Evolutionary conservation across 192 early-diverging fungal genomes (phyloP), one percentile per base, ranked within the genome.

Genomic region (Backusella westeae): DNA sequence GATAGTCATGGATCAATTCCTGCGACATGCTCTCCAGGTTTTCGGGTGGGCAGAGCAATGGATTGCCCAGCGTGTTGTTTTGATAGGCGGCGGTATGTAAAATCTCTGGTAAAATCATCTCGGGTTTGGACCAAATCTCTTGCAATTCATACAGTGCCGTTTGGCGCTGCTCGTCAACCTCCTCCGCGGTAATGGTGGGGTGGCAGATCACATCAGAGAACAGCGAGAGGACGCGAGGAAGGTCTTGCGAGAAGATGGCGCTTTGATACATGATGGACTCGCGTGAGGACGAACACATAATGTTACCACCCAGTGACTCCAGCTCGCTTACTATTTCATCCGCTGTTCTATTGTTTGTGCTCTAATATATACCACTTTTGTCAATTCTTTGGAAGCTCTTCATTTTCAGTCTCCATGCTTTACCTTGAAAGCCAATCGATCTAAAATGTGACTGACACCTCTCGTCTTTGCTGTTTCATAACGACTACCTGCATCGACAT

Each of bases 181-280:
- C 98, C 36, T 90, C 91, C 12, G 85, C 83, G 21, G 88, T 72
- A 34, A 97, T 91, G 35, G 72, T 77, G 7, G 96, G 95, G 68
- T 91, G 89, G 74, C 91, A 87, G 29, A 97, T 90, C 8, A 94
- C 93, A 67, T 97, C 91, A 0, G 93, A 89, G 75, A 98, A 89
- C 26, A 96, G 83, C 15, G 86, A 73, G 42, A 97, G 65, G n/a
- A 94, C 90, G 21, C 88, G 84, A 1, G 84, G 79, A 26, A 96
- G 76, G 82, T 97, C 95, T 75, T 95, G 89, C 4, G 87, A 90
- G 78, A 99, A 96, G 29, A 99, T 91, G 6, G 94, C 91, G 6
- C 94, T 92, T 80, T 97, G 96, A 81, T 98, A 99, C 91, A 96
- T 95, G 83, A 99, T 96, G 69, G 93, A 88, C 80, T 99, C 98